Conservation (phyloP, 352 stramenopile genomes). For the Aphanomyces euteiches region DNA sequence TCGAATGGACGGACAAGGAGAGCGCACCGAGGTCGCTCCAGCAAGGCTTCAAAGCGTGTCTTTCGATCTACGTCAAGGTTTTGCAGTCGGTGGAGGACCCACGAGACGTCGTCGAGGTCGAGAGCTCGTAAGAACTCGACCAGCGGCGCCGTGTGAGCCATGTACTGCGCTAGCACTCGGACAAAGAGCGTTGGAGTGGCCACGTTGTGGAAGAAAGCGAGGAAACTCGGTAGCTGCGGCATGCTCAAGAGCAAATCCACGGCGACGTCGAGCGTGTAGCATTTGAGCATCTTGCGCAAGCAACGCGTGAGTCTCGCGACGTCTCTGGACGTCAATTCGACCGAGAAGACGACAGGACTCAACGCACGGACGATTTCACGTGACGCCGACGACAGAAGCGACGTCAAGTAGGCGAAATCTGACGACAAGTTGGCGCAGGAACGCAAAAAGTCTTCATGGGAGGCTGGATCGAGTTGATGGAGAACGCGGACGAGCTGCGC, state of each 20-base stretch:
- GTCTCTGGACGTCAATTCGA: not conserved
- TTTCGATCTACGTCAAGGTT: not conserved
- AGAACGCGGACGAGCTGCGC: constrained; percentile 8
- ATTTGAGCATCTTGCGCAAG: constrained; percentile 26
- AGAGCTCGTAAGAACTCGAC: constrained; percentile 11
- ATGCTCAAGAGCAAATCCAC: not conserved
- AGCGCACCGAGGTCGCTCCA: constrained; percentile 3
- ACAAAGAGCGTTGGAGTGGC: not conserved
- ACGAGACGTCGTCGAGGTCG: constrained; percentile 14
- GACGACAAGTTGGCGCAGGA: constrained; percentile 7
- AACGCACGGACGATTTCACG: not conserved
- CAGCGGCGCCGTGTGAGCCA: not conserved
- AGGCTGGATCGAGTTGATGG: not conserved
- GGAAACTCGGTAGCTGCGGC: constrained; percentile 2
- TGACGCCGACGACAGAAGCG: not conserved
- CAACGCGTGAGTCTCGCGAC: not conserved
- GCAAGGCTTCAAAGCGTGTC: constrained; percentile 16
- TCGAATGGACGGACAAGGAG: not conserved
- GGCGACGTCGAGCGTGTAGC: not conserved
- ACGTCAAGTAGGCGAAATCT: constrained; percentile 8
- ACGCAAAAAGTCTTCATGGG: constrained; percentile 1
- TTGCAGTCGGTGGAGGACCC: not conserved
- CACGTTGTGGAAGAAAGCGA: constrained; percentile 5
- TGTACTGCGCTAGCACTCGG: not conserved
- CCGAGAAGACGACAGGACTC: not conserved